phyloP scores from a whole-genome alignment of 768 basidiomycete species.

The Serendipita sp. region DNA sequence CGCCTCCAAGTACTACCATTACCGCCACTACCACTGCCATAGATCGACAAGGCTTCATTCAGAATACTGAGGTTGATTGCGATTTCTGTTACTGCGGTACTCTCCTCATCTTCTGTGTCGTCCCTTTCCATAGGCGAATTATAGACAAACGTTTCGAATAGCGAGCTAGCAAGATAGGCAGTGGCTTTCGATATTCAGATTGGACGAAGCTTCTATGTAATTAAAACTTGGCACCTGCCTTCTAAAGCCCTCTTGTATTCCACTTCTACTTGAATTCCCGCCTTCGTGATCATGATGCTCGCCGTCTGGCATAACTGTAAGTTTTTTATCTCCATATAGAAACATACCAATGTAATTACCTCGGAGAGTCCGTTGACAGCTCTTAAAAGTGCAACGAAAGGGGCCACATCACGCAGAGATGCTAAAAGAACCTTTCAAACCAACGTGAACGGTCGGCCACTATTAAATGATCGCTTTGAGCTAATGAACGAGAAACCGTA shows the following conservation, averaged over 20 bases:
- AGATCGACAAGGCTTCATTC: constrained; percentile 85
- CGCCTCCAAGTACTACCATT: constrained; percentile 27
- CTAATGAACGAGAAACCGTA: too few relatives aligned
- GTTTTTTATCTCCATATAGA: too few relatives aligned
- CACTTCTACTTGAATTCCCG: background rate
- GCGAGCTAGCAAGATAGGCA: constrained; percentile 60
- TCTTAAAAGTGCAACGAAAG: background rate
- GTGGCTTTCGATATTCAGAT: constrained; percentile 42
- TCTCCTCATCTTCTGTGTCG: constrained; percentile 20
- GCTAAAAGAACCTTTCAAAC: background rate
- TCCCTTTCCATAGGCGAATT: constrained; percentile 21
- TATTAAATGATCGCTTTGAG: too few relatives aligned
- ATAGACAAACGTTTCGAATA: constrained; percentile 72
- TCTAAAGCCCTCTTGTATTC: constrained; percentile 1
- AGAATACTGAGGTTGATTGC: constrained; percentile 74
- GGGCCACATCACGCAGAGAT: background rate
- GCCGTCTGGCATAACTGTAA: background rate
- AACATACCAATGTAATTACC: background rate
- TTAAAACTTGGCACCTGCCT: background rate
- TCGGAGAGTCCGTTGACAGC: background rate
- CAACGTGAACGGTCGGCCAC: background rate
- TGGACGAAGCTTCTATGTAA: background rate
- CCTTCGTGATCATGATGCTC: background rate
- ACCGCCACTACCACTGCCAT: constrained; percentile 57
- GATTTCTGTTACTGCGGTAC: constrained; percentile 33